Evolutionary conservation across 2,329 filamentous ascomycete genomes (phyloP), one percentile per base, ranked within the genome.

Genomic region (Penicillium frequentans): DNA sequence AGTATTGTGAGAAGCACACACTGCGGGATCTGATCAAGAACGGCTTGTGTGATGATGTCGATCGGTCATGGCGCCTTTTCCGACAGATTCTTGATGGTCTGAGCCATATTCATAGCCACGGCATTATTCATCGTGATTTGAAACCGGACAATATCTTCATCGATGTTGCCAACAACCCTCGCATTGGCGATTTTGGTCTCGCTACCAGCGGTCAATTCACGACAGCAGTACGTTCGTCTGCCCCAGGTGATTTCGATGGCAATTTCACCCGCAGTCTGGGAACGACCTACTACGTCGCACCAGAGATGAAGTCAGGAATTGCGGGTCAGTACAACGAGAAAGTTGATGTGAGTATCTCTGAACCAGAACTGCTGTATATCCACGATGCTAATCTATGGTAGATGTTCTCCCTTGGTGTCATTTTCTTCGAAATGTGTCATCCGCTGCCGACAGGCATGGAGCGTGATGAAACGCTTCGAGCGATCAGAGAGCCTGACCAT

Each of bases 71-170:
- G 95, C 86, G 92, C 29, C 80, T 98, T 5, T 93, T 98, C 63
- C 86, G 93, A 31, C 93, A 98, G 68, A 88, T 98, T 11, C 79
- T 98, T 5, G 93, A 98, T 73, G 95, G 93, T 0, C 77, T 99
- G 42, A 87, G 86, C 14, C 91, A 98, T 71, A 95, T 99, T 44
- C 95, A 99, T 72, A 85, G 88, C 11, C 83, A 93, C 57, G 92
- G 90, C 49, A 96, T 99, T 63, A 95, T 98, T 14, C 95, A 99
- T 72, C 89, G 95, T 9, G 95, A 99, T 73, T 81, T 99, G 27
- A 99, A 99, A 71, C 95, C 95, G 0, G 95, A 98, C 70, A 99
- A 99, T 64, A 88, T 99, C 29, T 99, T 99, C 76, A 96, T 99
- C 63, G 93, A 98, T 68, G 86, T 89, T 8, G 84, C 88, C 3